These are phyloP conservation scores for Pulveroboletus sp. DNA, from an alignment of 768 basidiomycete genomes.

Conservation along the genomic window DNA sequence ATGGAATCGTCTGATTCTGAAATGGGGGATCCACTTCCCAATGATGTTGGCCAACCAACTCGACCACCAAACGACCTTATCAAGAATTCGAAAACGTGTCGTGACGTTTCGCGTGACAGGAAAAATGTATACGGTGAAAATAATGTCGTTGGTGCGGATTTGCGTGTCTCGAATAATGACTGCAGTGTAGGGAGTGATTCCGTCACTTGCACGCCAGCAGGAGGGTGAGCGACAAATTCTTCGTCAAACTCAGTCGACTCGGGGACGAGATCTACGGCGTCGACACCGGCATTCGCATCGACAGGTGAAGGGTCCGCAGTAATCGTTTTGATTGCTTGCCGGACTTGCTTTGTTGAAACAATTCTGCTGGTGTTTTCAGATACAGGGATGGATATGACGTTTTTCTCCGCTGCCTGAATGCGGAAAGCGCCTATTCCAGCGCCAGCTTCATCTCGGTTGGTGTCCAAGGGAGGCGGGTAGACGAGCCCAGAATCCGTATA, in stretches of 20 bases:
- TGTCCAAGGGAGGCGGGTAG: slow-evolving; percentile 93
- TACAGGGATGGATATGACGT: slow-evolving; percentile 17
- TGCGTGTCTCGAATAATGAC: slow-evolving; percentile 58
- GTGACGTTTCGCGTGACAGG: slow-evolving; percentile 89
- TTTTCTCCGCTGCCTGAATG: slow-evolving; percentile 51
- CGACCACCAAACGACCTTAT: slow-evolving; percentile 89
- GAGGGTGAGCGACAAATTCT: slow-evolving; percentile 65
- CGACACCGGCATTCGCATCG: slow-evolving; percentile 40
- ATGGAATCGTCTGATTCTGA: slow-evolving; percentile 78
- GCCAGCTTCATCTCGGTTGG: slow-evolving; percentile 74
- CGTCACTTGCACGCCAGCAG: slow-evolving; percentile 45
- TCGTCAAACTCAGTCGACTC: slow-evolving; percentile 45
- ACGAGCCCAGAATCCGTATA: slow-evolving; percentile 90
- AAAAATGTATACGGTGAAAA: slow-evolving; percentile 90
- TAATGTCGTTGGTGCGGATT: slow-evolving; percentile 55
- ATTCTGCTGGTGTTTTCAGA: slow-evolving; percentile 25
- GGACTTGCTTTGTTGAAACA: slow-evolving; percentile 56
- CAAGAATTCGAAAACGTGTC: slow-evolving; percentile 91
- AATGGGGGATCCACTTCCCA: slow-evolving; percentile 79
- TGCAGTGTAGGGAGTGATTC: slow-evolving; percentile 66
- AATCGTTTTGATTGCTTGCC: slow-evolving; percentile 49
- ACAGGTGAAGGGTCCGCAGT: slow-evolving; percentile 15
- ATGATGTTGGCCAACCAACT: slow-evolving; percentile 84
- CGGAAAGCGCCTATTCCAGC: slow-evolving; percentile 89
- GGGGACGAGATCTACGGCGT: slow-evolving; percentile 28